phyloP scores from a whole-genome alignment of 306 rosid species.

The Leucaena leucocephala region DNA sequence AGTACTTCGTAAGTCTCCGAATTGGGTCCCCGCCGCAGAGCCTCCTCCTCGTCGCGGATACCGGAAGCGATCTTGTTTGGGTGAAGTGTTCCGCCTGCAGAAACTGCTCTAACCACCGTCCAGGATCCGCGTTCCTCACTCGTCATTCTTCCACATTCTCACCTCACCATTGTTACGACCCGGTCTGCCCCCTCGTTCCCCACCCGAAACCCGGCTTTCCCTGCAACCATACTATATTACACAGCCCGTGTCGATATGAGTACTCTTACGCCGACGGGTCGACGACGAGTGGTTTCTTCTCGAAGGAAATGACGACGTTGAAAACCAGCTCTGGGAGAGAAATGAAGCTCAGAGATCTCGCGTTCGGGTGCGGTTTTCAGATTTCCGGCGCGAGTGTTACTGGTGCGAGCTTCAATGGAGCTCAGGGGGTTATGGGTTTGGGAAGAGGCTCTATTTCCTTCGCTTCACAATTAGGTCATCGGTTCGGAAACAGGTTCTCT shows the following conservation, averaged over 20 bases:
- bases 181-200: constrained; percentile 55
- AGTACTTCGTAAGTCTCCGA: constrained; percentile 69
- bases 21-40: constrained; percentile 72
- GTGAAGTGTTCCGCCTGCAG: constrained; percentile 69
- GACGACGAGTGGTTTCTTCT: constrained; percentile 61
- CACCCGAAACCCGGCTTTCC: constrained; percentile 32
- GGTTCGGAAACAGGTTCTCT: constrained; percentile 68
- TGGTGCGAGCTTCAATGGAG: constrained; percentile 63
- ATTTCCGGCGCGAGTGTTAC: constrained; percentile 64
- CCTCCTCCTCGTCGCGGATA: constrained; percentile 73
- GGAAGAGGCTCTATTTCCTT: constrained; percentile 77
- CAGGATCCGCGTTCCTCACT: constrained; percentile 58
- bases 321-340: constrained; percentile 44
- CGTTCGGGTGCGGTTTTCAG: constrained; percentile 71
- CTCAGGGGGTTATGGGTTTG: constrained; percentile 80
- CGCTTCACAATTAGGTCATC: constrained; percentile 60
- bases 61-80: constrained; percentile 85
- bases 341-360: neutral
- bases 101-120: constrained; percentile 44
- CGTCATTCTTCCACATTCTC: constrained; percentile 71
- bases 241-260: constrained; percentile 64
- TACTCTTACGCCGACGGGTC: constrained; percentile 77
- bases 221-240: constrained; percentile 58
- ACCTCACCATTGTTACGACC: constrained; percentile 64
- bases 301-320: constrained; percentile 59